Evolutionary conservation across 2,329 filamentous ascomycete genomes (phyloP).

Genomic region (Trichoderma asperellum): DNA sequence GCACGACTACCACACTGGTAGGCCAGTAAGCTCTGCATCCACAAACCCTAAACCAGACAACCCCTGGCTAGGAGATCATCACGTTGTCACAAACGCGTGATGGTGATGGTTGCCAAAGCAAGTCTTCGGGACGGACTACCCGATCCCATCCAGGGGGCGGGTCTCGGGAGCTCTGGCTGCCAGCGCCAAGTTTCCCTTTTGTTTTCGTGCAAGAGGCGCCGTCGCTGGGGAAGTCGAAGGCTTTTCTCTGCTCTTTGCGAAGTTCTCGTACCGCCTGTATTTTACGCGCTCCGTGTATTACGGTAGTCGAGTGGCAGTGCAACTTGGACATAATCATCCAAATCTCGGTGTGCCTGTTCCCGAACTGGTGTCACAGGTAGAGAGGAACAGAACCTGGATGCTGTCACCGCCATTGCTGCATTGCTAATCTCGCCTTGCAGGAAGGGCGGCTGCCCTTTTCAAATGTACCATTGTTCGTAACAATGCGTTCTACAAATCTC

Average conservation of each 20-base stretch:
- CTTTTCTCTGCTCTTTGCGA: background rate
- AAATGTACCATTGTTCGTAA: background rate
- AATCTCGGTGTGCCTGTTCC: constrained; percentile 9
- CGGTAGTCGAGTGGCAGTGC: constrained; percentile 11
- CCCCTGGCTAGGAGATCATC: constrained; percentile 9
- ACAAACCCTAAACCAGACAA: constrained; percentile 5
- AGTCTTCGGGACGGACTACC: constrained; percentile 16
- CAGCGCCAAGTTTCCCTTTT: background rate
- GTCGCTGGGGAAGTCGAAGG: background rate
- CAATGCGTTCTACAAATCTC: background rate
- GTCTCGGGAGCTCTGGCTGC: background rate
- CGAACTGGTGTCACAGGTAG: background rate
- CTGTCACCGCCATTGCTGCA: background rate
- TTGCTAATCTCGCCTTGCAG: constrained; percentile 19
- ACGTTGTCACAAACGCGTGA: constrained; percentile 12
- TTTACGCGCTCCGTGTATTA: background rate
- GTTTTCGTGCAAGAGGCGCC: background rate
- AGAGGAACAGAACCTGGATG: background rate
- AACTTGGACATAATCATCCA: background rate
- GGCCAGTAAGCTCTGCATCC: constrained; percentile 1
- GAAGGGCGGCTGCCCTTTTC: background rate
- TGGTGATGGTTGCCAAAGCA: constrained; percentile 15
- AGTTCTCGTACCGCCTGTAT: background rate
- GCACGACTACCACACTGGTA: background rate
- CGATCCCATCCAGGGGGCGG: constrained; percentile 20